Conservation (phyloP, 345 rosid genomes). For the Eucalyptus camaldulensis region DNA sequence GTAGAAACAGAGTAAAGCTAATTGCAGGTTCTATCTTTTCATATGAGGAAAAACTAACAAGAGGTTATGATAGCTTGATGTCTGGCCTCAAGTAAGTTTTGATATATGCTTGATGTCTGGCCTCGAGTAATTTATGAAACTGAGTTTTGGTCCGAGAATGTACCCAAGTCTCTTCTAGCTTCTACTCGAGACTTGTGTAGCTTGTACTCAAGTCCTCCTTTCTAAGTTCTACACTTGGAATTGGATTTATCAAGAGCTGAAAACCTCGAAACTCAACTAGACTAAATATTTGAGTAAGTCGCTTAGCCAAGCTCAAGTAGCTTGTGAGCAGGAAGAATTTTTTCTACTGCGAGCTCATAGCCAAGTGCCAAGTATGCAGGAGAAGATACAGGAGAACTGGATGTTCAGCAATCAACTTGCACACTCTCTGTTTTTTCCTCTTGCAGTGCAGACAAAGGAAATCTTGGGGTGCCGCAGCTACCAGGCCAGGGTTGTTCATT, state of each 20-base stretch:
- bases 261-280: background rate
- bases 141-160: no score
- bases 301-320: background rate
- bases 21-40: background rate
- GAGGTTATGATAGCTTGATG: background rate
- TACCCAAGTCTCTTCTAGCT: no score
- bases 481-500: constrained; percentile 97
- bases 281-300: background rate
- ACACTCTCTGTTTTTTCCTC: background rate
- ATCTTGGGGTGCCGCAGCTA: constrained; percentile 84
- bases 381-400: background rate
- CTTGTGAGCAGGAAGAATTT: background rate
- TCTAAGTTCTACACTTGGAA: no score
- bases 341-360: background rate
- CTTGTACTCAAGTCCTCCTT: no score
- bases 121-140: no score
- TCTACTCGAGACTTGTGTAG: no score
- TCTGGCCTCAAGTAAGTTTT: no score
- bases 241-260: no score
- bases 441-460: constrained; percentile 61
- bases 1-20: background rate
- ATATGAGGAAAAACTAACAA: background rate
- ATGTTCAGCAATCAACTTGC: background rate
- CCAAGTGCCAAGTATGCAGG: background rate
- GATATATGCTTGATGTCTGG: no score